Evolutionary conservation across 2,329 filamentous ascomycete species (phyloP).

Genomic region (Sclerotiophoma versabilis): DNA sequence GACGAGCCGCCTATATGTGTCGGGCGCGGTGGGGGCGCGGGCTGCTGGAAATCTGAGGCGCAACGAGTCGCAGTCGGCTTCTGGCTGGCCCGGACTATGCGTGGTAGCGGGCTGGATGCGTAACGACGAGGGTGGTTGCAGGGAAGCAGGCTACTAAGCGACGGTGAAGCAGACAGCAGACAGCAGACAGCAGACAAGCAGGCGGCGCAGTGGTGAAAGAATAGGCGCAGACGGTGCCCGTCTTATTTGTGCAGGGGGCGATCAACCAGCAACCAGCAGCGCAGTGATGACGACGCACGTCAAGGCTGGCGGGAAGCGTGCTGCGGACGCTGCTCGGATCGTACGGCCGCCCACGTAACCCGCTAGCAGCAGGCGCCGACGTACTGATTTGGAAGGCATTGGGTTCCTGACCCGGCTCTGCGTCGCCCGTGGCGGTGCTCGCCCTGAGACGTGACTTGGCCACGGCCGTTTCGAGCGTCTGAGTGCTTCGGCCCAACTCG

Average conservation of each 20-base stretch:
- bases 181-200: slow-evolving; percentile 1
- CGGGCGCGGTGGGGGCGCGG: not conserved
- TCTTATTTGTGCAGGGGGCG: slow-evolving; percentile 14
- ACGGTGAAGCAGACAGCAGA: not conserved
- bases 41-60: slow-evolving; percentile 10
- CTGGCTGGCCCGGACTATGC: slow-evolving; percentile 6
- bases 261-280: not conserved
- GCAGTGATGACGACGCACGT: slow-evolving; percentile 19
- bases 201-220: not conserved
- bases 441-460: slow-evolving; percentile 9
- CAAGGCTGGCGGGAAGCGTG: not conserved
- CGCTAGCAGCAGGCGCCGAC: slow-evolving; percentile 1
- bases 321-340: slow-evolving; percentile 10
- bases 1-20: slow-evolving; percentile 10
- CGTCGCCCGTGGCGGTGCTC: slow-evolving; percentile 16
- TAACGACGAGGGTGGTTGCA: not conserved
- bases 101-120: slow-evolving; percentile 5
- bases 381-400: not conserved
- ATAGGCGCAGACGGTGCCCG: slow-evolving; percentile 9
- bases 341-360: slow-evolving; percentile 11
- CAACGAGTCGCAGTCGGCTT: slow-evolving; percentile 14
- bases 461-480: not conserved
- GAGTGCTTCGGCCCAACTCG: not conserved
- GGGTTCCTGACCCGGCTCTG: slow-evolving; percentile 8
- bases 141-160: no score